Conservation (phyloP, 768 basidiomycete species). For the Dendrothele bispora region DNA sequence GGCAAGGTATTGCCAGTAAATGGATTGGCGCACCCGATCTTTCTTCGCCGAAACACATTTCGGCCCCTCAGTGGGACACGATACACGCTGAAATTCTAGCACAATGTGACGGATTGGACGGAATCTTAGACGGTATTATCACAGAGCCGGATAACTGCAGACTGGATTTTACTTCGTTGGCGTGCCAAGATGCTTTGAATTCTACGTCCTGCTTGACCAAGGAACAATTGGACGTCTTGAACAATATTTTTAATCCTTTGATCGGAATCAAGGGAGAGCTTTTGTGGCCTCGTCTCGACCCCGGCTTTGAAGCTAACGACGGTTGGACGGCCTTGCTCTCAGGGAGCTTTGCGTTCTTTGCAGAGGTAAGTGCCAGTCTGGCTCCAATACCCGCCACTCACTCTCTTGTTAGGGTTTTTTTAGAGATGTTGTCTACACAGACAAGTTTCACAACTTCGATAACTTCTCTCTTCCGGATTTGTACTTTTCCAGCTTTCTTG, state of each 20-base stretch:
- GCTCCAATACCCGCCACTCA: no score
- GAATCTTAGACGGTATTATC: conserved; percentile 21
- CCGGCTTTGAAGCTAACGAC: conserved; percentile 5
- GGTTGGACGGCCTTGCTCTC: neutral
- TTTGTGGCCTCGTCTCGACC: conserved; percentile 16
- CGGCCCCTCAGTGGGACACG: conserved; percentile 14
- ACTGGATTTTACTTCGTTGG: conserved; percentile 18
- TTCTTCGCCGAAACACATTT: no score
- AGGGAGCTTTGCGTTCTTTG: neutral
- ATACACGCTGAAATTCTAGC: conserved; percentile 18
- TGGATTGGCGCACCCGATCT: conserved; percentile 10
- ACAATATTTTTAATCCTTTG: conserved; percentile 20
- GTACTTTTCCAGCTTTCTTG: neutral
- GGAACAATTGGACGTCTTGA: conserved; percentile 19
- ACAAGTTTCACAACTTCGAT: conserved; percentile 3
- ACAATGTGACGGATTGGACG: conserved; percentile 22
- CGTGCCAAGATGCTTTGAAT: conserved; percentile 8
- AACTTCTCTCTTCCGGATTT: conserved; percentile 4
- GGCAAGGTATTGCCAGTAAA: conserved; percentile 3
- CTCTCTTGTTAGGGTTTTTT: conserved; percentile 8
- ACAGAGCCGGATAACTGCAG: conserved; percentile 22
- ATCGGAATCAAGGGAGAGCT: conserved; percentile 13
- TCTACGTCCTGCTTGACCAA: conserved; percentile 12
- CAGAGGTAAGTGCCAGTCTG: neutral
- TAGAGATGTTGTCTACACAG: conserved; percentile 12